Evolutionary conservation across 2,329 filamentous ascomycete genomes (phyloP).

Genomic region (Rhynchosporium graminicola): DNA sequence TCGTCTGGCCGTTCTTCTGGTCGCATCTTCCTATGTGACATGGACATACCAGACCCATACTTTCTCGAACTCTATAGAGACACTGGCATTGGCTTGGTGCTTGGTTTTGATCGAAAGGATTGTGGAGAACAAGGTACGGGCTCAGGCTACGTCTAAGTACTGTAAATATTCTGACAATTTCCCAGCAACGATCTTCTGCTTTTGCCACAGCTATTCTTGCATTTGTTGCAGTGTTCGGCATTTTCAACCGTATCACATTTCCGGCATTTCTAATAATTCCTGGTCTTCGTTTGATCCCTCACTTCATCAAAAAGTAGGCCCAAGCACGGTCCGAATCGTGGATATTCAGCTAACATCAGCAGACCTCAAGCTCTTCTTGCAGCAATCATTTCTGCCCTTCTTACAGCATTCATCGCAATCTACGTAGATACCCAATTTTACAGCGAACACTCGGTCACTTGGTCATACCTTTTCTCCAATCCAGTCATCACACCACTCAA

Average conservation of each 20-base stretch:
- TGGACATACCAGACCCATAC: constrained; percentile 99
- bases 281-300: constrained; percentile 77
- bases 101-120: constrained; percentile 90
- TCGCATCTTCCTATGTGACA: constrained; percentile 95
- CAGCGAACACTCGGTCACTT: constrained; percentile 60
- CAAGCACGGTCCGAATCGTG: constrained; percentile 37
- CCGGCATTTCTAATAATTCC: constrained; percentile 89
- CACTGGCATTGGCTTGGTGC: constrained; percentile 88
- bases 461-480: constrained; percentile 61
- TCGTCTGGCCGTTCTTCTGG: constrained; percentile 74
- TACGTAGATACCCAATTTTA: constrained; percentile 87
- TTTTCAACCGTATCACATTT: constrained; percentile 97
- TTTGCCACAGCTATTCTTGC: constrained; percentile 77
- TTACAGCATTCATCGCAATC: constrained; percentile 73
- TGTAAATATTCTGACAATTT: constrained; percentile 24
- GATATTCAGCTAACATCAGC: constrained; percentile 24
- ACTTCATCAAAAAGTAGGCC: constrained; percentile 84
- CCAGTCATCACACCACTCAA: constrained; percentile 78
- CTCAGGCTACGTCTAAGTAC: constrained; percentile 1
- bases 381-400: constrained; percentile 63
- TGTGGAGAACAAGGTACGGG: constrained; percentile 70
- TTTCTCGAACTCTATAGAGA: constrained; percentile 97
- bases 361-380: constrained; percentile 63
- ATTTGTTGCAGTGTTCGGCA: constrained; percentile 77
- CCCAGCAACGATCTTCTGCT: constrained; percentile 71